These are phyloP conservation scores for Peronosclerospora sorghi DNA, from an alignment of 352 stramenopile species.

Conservation along the genomic window DNA sequence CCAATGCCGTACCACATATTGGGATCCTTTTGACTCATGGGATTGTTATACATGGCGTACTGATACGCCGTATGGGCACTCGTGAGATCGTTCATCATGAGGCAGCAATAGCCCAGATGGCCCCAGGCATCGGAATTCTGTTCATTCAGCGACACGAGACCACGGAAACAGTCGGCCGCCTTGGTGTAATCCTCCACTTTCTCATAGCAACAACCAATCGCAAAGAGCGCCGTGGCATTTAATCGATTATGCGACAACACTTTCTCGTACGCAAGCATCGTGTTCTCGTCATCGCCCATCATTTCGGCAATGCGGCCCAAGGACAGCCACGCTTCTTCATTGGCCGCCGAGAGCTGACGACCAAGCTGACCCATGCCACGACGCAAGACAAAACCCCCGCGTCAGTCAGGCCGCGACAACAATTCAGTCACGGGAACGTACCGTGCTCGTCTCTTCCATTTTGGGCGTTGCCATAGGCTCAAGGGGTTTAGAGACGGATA, in stretches of 20 bases:
- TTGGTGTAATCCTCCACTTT: conserved; percentile 84
- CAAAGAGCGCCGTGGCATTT: conserved; percentile 71
- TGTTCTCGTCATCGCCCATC: conserved; percentile 86
- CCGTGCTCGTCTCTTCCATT: conserved; percentile 70
- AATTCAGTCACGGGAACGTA: conserved; percentile 7
- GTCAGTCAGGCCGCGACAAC: neutral
- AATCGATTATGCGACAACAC: conserved; percentile 81
- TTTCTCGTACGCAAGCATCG: conserved; percentile 82
- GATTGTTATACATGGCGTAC: conserved; percentile 86
- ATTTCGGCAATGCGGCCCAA: conserved; percentile 81
- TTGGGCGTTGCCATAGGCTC: conserved; percentile 54
- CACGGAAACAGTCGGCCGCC: conserved; percentile 79
- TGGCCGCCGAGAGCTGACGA: conserved; percentile 62
- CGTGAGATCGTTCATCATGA: conserved; percentile 85
- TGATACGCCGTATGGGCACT: conserved; percentile 81
- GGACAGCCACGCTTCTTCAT: conserved; percentile 77
- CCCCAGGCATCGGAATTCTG: conserved; percentile 81
- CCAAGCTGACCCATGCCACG: conserved; percentile 22
- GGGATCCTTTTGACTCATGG: conserved; percentile 77
- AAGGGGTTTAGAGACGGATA: neutral
- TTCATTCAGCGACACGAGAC: conserved; percentile 71
- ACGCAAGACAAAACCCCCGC: neutral
- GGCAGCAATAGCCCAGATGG: conserved; percentile 78
- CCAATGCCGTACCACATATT: conserved; percentile 85
- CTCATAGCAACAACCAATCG: conserved; percentile 80